Conservation (phyloP, 257 asterid genomes). For the Primulina huaijiensis region DNA sequence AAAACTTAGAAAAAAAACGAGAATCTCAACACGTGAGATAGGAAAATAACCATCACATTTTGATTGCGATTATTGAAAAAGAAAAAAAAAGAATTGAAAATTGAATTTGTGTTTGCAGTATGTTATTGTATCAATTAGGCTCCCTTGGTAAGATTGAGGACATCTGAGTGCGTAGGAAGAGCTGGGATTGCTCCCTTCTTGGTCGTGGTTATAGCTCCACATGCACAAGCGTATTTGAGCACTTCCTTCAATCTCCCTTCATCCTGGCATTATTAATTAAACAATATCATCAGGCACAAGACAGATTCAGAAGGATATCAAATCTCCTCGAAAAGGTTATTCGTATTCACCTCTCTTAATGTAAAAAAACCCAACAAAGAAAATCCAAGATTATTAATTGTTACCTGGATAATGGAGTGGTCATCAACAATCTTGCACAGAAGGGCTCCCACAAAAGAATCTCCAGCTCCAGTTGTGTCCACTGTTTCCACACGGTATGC, state of each 20-base stretch:
- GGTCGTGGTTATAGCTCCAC: slow-evolving; percentile 96
- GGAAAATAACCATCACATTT: neutral
- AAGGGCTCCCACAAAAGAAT: slow-evolving; percentile 51
- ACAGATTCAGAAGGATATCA: neutral
- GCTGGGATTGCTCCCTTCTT: slow-evolving; percentile 98
- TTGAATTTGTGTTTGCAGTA: too few species aligned
- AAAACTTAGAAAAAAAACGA: neutral
- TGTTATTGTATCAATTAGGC: slow-evolving; percentile 13
- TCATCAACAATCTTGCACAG: slow-evolving; percentile 50
- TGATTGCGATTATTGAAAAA: neutral
- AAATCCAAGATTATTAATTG: neutral
- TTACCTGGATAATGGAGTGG: slow-evolving; percentile 36
- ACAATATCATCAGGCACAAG: neutral
- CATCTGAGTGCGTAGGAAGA: slow-evolving; percentile 65
- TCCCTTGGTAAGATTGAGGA: slow-evolving; percentile 37
- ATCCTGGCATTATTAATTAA: slow-evolving; percentile 38
- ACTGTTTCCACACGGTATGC: slow-evolving; percentile 38
- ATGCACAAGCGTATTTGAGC: slow-evolving; percentile 74
- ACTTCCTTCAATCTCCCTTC: slow-evolving; percentile 73
- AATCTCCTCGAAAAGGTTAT: too few species aligned
- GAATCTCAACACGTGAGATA: slow-evolving; percentile 3
- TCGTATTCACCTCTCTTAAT: too few species aligned
- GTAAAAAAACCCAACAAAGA: too few species aligned
- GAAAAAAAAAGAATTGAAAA: neutral
- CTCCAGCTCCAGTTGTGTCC: slow-evolving; percentile 59